phyloP scores from a whole-genome alignment of 345 rosid genomes.

The Lenwebbia sp. region DNA sequence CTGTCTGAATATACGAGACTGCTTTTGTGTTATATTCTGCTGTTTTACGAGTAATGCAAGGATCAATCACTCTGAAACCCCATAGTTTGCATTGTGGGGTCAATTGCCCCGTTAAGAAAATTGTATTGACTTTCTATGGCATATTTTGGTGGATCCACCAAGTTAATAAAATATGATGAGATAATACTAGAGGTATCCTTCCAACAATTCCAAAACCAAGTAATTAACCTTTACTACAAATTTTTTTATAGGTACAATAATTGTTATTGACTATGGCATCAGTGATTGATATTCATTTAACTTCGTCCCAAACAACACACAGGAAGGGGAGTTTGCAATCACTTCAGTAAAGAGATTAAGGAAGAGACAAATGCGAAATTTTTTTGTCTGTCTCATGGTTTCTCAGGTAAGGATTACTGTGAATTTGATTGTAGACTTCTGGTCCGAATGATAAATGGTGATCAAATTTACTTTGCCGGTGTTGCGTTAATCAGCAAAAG shows the following conservation, averaged over 20 bases:
- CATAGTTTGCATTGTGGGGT: neutral
- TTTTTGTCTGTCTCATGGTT: conserved; percentile 87
- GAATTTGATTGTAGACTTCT: neutral
- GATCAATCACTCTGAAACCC: neutral
- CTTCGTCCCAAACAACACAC: neutral
- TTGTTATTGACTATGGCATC: too few relatives aligned
- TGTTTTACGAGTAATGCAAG: too few relatives aligned
- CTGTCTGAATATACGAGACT: neutral
- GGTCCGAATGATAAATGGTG: neutral
- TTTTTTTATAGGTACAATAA: too few relatives aligned
- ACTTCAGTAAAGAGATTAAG: conserved; percentile 76
- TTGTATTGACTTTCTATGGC: neutral
- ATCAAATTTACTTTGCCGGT: neutral
- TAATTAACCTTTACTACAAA: neutral
- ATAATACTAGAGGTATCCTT: neutral
- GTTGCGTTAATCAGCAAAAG: neutral
- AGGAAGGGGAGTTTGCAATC: conserved; percentile 90
- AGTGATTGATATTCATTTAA: neutral
- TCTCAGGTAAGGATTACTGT: conserved; percentile 55
- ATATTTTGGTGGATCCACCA: neutral
- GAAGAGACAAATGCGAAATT: conserved; percentile 87
- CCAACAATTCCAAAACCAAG: neutral
- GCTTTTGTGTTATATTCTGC: neutral
- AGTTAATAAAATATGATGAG: neutral
- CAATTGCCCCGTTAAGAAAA: neutral